These are phyloP conservation scores for Colletotrichum destructivum DNA, from an alignment of 2,329 filamentous ascomycete genomes.

Conservation along the genomic window DNA sequence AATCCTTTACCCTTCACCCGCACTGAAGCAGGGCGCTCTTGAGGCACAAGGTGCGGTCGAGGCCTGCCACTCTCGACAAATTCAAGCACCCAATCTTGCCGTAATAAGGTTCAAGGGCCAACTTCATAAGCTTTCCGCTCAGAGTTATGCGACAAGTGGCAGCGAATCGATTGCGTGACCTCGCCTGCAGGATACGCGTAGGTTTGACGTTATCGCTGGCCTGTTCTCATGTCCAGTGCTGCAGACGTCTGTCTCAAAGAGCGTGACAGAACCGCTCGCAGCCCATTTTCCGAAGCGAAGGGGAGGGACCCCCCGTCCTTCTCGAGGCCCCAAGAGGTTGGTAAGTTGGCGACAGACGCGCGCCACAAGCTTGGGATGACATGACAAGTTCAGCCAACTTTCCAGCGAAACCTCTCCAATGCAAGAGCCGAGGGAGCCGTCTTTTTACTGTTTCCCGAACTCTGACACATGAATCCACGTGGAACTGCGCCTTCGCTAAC, in stretches of 20 bases:
- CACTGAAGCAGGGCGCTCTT: conserved; percentile 2
- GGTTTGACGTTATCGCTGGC: no score
- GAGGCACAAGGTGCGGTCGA: neutral
- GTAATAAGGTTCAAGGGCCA: neutral
- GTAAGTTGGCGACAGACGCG: conserved; percentile 39
- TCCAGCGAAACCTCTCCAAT: neutral
- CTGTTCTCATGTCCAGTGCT: neutral
- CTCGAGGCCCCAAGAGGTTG: conserved; percentile 13
- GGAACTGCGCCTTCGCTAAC: conserved; percentile 28
- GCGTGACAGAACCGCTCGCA: neutral
- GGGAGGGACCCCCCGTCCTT: conserved; percentile 13
- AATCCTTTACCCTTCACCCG: conserved; percentile 17
- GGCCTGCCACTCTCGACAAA: neutral
- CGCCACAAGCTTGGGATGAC: conserved; percentile 26
- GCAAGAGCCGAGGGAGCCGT: neutral
- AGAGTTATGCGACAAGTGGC: conserved; percentile 2
- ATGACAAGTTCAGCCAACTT: conserved; percentile 2
- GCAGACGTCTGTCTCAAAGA: neutral
- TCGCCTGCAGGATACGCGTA: neutral
- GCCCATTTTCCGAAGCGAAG: neutral
- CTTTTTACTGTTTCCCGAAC: neutral
- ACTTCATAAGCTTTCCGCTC: conserved; percentile 4
- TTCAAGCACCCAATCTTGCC: neutral
- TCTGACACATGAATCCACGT: conserved; percentile 38
- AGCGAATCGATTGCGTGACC: neutral